phyloP scores from a whole-genome alignment of 169 alveolate species.

The Eimeria falciformis region DNA sequence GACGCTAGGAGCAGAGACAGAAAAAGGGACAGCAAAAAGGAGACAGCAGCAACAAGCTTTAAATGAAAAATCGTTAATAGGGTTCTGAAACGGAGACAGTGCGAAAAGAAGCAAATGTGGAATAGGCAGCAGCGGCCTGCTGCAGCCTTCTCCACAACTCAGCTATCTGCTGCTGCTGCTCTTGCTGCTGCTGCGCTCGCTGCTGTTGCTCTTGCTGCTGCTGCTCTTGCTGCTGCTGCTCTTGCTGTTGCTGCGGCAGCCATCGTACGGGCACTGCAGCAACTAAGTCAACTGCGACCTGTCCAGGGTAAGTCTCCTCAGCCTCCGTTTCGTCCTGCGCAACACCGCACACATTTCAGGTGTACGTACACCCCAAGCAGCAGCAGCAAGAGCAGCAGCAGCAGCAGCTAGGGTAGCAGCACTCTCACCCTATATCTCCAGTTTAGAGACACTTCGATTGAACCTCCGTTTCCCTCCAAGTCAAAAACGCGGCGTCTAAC shows the following conservation, averaged over 20 bases:
- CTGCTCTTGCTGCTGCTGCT: slow-evolving; percentile 4
- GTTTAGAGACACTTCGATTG: not conserved
- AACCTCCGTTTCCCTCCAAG: not conserved
- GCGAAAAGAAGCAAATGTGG: not conserved
- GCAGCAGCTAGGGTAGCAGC: not conserved
- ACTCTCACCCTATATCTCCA: not conserved
- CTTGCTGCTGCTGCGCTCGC: not conserved
- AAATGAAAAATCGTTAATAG: too few species aligned
- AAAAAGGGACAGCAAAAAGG: too few species aligned
- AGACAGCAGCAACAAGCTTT: too few species aligned
- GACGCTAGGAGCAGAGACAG: too few species aligned
- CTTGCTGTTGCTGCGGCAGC: not conserved
- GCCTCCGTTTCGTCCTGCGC: not conserved
- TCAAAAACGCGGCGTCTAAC: not conserved
- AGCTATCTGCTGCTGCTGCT: not conserved
- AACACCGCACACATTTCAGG: not conserved
- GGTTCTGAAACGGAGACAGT: too few species aligned
- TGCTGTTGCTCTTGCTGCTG: not conserved
- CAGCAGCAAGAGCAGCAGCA: not conserved
- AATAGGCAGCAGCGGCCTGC: not conserved
- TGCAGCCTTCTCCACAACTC: not conserved
- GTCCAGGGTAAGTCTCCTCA: not conserved
- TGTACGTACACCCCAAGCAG: not conserved
- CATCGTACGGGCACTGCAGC: not conserved
- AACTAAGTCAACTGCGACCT: not conserved